Evolutionary conservation across 176 grass and related monocot species (phyloP).

Genomic region (Thinopyrum elongatum): DNA sequence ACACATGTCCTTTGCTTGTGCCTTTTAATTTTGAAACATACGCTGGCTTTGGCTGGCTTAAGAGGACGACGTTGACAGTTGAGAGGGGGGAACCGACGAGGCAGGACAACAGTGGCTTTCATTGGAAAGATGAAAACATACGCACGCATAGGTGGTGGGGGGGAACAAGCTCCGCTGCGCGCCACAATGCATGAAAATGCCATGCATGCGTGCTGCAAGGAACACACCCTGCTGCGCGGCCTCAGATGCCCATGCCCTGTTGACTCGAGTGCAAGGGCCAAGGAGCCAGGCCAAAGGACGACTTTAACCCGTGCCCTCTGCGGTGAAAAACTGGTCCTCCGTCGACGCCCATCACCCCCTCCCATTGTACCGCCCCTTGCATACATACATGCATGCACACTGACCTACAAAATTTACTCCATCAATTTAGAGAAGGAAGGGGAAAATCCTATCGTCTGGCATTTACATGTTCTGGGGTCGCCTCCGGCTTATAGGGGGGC

Average conservation of each 20-base stretch:
- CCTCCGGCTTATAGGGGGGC: no score
- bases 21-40: not conserved
- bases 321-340: not conserved
- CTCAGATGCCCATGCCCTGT: slow-evolving; percentile 26
- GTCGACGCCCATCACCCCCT: not conserved
- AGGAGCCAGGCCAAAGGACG: not conserved
- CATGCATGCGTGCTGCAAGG: not conserved
- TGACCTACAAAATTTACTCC: no score
- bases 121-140: slow-evolving; percentile 14
- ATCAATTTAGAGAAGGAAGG: not conserved
- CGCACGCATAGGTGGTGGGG: not conserved
- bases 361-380: no score
- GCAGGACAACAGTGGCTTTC: slow-evolving; percentile 9
- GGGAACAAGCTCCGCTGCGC: not conserved
- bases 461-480: not conserved
- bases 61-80: slow-evolving; percentile 17
- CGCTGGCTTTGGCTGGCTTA: not conserved
- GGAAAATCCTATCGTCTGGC: not conserved
- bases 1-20: not conserved
- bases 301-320: not conserved
- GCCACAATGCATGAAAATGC: not conserved
- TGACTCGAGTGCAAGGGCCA: not conserved
- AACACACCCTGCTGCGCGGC: not conserved
- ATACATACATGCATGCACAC: not conserved
- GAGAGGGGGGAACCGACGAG: not conserved